phyloP scores from a whole-genome alignment of 2,329 filamentous ascomycete species.

The Bipolaris zeicola region DNA sequence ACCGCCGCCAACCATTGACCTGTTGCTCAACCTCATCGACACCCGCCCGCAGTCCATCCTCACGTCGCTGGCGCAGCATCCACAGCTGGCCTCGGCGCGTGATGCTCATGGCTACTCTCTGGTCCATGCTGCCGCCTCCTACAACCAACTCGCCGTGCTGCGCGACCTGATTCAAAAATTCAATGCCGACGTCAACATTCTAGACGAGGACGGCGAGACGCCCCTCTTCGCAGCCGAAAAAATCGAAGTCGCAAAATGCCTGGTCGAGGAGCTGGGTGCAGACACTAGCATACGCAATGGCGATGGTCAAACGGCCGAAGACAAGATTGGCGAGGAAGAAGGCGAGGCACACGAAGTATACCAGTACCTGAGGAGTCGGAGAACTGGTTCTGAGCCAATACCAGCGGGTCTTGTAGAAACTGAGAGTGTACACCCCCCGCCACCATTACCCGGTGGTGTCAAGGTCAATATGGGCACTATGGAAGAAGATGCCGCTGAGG shows the following conservation, averaged over 20 bases:
- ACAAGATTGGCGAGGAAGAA: conserved; percentile 77
- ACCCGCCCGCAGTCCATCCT: conserved; percentile 79
- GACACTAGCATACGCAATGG: conserved; percentile 69
- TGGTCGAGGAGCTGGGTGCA: conserved; percentile 82
- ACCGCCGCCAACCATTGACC: conserved; percentile 51
- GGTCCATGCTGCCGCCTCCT: conserved; percentile 90
- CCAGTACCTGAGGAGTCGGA: conserved; percentile 64
- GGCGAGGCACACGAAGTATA: conserved; percentile 77
- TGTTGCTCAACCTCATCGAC: conserved; percentile 67
- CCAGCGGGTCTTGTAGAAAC: conserved; percentile 25
- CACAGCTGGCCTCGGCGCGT: conserved; percentile 76
- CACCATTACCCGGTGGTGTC: conserved; percentile 75
- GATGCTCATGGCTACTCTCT: conserved; percentile 95
- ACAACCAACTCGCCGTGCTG: conserved; percentile 83
- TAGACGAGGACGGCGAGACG: conserved; percentile 91
- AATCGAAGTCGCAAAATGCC: conserved; percentile 73
- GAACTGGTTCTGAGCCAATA: conserved; percentile 37
- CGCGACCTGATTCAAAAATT: conserved; percentile 76
- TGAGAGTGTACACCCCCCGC: conserved; percentile 52
- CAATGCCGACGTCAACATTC: conserved; percentile 76
- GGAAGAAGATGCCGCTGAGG: conserved; percentile 58
- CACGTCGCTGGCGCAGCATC: conserved; percentile 73
- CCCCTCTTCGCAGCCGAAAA: conserved; percentile 93
- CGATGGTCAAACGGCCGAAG: conserved; percentile 78
- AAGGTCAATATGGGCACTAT: conserved; percentile 79